Percentiles rank a stretch among this genome's conserved stretches.
phyloP scores from a whole-genome alignment of 495 filamentous ascomycete genomes.

The Cudoniella acicularis region DNA sequence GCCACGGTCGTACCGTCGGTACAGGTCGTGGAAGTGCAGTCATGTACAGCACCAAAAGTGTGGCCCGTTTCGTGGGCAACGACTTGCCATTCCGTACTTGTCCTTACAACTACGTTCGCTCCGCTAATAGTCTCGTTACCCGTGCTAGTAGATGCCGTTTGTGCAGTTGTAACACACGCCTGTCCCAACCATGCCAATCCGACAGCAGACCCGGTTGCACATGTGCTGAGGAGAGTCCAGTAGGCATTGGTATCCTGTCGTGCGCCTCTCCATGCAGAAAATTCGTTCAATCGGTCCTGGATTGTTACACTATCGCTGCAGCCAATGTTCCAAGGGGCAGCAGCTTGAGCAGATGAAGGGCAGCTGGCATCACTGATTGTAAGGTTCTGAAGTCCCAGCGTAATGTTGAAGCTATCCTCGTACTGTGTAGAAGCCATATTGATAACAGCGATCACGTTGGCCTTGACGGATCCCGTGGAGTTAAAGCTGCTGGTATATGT shows the following conservation, averaged over 20 bases:
- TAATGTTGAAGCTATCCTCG: constrained; percentile 90
- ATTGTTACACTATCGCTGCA: constrained; percentile 64
- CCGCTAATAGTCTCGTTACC: constrained; percentile 68
- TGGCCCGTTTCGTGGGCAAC: constrained; percentile 96
- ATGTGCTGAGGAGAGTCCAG: constrained; percentile 89
- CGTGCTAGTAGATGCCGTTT: constrained; percentile 34
- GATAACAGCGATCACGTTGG: constrained; percentile 78
- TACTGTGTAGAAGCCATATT: constrained; percentile 84
- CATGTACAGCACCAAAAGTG: constrained; percentile 94
- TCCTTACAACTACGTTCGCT: constrained; percentile 87
- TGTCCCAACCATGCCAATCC: constrained; percentile 93
- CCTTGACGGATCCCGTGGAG: constrained; percentile 50
- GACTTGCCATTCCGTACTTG: constrained; percentile 87
- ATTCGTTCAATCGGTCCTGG: constrained; percentile 75
- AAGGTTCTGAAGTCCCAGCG: constrained; percentile 81
- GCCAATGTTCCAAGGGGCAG: constrained; percentile 76
- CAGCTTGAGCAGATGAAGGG: constrained; percentile 56
- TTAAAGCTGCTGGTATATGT: constrained; percentile 71
- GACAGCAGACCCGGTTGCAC: constrained; percentile 80
- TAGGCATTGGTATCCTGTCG: constrained; percentile 75
- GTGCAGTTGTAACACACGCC: constrained; percentile 64
- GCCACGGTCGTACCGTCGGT: constrained; percentile 51
- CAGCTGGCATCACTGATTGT: constrained; percentile 68
- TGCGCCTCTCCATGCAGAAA: constrained; percentile 82
- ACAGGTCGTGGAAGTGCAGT: constrained; percentile 74